Evolutionary conservation across 2,329 filamentous ascomycete genomes (phyloP), one percentile per base, ranked within the genome.

Genomic region (Sarocladium strictum): DNA sequence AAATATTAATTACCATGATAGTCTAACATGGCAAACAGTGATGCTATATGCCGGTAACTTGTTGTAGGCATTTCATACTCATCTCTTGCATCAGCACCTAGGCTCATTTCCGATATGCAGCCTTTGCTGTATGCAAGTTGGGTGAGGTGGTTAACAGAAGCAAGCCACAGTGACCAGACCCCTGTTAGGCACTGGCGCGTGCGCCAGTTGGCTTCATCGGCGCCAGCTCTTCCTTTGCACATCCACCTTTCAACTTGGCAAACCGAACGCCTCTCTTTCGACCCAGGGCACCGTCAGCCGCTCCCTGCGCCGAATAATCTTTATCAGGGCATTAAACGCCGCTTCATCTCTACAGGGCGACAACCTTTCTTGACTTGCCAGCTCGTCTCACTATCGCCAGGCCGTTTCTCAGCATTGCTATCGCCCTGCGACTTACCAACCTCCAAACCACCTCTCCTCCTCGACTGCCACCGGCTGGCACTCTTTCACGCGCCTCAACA

Each of bases 191-290:
- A 53, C 43, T 53, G 29, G 52, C 33, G 40, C 26, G 52, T 33
- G 35, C 14, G 52, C 52, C 52, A 43, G 52, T 43, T 53, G 52
- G 52, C 35, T 53, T 53, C 52, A 53, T 43, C 37, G 27, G 47
- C 27, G 26, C 47, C 47, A 51, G 47, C 47, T 33, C 47, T 51
- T 51, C 52, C 24, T 53, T 40, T 53, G 37, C 37, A 53, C 19
- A 43, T 43, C 37, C 52, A 24, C 23, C 40, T 40, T 53, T 4
- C 35, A 15, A 21, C 7, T 24, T 53, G 52, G 52, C 52, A 53
- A 53, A 32, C 37, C 52, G 26, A 53, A 45, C 52, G 52, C 24
- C 37, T 53, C 26, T 40, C 19, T 27, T 27, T 29, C 51, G 37
- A 32, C 52, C 10, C 26, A 51, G 29, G 47, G 47, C 47, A 33